These are phyloP conservation scores for Dentipellis fragilis DNA, from an alignment of 768 basidiomycete species.

Conservation along the genomic window DNA sequence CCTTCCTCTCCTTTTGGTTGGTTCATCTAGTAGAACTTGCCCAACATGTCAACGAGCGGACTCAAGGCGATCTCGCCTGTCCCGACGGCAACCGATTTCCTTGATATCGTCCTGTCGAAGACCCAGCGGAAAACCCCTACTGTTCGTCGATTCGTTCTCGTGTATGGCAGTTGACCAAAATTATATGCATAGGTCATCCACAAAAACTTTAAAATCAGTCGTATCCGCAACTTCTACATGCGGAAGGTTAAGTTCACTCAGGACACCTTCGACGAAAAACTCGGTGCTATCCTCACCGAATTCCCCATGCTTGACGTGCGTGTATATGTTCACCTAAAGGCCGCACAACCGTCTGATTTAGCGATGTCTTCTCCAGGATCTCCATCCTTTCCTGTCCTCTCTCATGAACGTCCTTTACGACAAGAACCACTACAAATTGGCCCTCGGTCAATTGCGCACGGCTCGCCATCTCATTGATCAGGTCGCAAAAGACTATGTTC, in stretches of 20 bases:
- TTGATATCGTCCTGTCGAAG: slow-evolving; percentile 88
- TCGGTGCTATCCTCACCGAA: slow-evolving; percentile 86
- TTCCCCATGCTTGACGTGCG: slow-evolving; percentile 96
- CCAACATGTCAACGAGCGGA: slow-evolving; percentile 69
- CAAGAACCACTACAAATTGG: slow-evolving; percentile 99
- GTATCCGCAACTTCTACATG: slow-evolving; percentile 98
- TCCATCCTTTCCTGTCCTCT: slow-evolving; percentile 93
- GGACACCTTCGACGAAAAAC: slow-evolving; percentile 92
- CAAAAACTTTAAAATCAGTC: slow-evolving; percentile 99
- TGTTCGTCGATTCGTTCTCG: slow-evolving; percentile 29
- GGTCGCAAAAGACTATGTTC: slow-evolving; percentile 93
- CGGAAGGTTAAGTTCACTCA: slow-evolving; percentile 99
- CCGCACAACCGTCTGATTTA: neutral
- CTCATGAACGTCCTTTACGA: slow-evolving; percentile 98
- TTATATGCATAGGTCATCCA: slow-evolving; percentile 71
- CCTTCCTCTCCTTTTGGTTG: neutral
- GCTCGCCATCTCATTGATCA: slow-evolving; percentile 94
- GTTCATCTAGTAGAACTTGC: neutral
- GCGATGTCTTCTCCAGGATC: slow-evolving; percentile 40
- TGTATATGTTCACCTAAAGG: slow-evolving; percentile 11
- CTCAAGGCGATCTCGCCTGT: slow-evolving; percentile 98
- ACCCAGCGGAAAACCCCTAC: slow-evolving; percentile 98
- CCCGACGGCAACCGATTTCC: slow-evolving; percentile 88
- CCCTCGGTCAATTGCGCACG: slow-evolving; percentile 92
- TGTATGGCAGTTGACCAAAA: neutral